phyloP scores from a whole-genome alignment of 2,329 filamentous ascomycete species.

The Aspergillus viridinutans region DNA sequence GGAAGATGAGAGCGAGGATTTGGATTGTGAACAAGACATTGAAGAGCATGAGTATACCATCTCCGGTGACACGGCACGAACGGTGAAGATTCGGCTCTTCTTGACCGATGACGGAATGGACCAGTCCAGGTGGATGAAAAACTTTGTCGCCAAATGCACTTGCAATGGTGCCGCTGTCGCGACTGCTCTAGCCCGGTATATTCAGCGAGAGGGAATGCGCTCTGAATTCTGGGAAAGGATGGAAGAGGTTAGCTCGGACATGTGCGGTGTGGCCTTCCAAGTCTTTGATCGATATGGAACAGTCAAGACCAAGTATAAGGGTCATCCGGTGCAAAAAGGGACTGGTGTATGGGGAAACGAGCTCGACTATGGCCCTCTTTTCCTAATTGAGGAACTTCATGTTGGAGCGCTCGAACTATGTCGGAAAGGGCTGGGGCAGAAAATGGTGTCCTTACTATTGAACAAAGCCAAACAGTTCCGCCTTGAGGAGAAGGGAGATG shows the following conservation, averaged over 20 bases:
- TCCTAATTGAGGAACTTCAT: slow-evolving; percentile 24
- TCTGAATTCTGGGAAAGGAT: slow-evolving; percentile 32
- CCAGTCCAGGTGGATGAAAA: slow-evolving; percentile 8
- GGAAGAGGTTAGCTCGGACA: slow-evolving; percentile 26
- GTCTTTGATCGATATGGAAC: slow-evolving; percentile 39
- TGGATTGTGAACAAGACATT: slow-evolving; percentile 9
- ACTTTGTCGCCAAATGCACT: slow-evolving; percentile 16
- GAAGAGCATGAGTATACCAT: slow-evolving; percentile 16
- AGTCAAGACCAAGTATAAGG: slow-evolving; percentile 29
- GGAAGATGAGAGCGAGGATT: slow-evolving; percentile 8
- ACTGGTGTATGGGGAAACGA: slow-evolving; percentile 25
- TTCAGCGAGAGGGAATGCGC: slow-evolving; percentile 21
- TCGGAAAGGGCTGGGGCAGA: slow-evolving; percentile 29
- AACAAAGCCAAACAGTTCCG: slow-evolving; percentile 15
- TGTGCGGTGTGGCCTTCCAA: slow-evolving; percentile 28
- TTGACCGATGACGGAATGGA: slow-evolving; percentile 6
- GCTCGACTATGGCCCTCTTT: slow-evolving; percentile 25
- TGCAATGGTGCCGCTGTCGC: slow-evolving; percentile 16
- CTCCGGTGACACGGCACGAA: slow-evolving; percentile 8
- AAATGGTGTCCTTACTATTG: slow-evolving; percentile 27
- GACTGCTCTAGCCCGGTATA: slow-evolving; percentile 18
- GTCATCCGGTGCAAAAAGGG: slow-evolving; percentile 26
- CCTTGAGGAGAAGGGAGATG: not conserved
- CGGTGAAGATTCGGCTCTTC: slow-evolving; percentile 14
- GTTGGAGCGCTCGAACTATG: slow-evolving; percentile 19